Evolutionary conservation across 345 rosid genomes (phyloP), one percentile per base, ranked within the genome.

Genomic region (Salix koriyanagi): DNA sequence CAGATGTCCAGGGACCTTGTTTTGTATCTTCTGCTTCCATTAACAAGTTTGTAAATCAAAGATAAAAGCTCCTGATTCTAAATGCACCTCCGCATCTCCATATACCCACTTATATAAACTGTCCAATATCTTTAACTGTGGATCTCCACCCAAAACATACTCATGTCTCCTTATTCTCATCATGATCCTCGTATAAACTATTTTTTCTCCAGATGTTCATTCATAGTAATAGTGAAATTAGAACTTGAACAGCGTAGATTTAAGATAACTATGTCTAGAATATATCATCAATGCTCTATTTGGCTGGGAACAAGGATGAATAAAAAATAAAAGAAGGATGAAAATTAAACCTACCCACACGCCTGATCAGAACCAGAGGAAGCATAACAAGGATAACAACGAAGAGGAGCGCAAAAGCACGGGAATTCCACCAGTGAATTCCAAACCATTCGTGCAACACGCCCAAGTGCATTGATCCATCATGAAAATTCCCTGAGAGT

Each of bases 381-480:
- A 91, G 85, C 83, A 92, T 77, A 52, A 96, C 84, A 81, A 92
- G 81, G 64, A 86, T 67, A 10, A 87, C 71, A 56, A 86, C 73
- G 84, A 91, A 77, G 50, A 96, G 84, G 71, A 96, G 73, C 5
- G 91, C 84, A 56, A 91, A 83, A 65, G 84, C 86, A 8, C 98
- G 82, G 0, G 97, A 74, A 76, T 89, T 93, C 99, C 99, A 96
- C 98, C 97, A 91, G 23, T 87, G 89, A 75, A 69, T 25, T 26
- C 99, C 98, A 77, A 96, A 93, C 97, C 98, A 91, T 87, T 87
- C 89, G 76, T 90, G 97, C 85, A 96, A 74, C 28, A 93, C 89
- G 28, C 98, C 99, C 72, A 90, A 70, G 74, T 96, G 97, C 42
- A 85, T 76, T 4, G 86, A 65, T 66, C 90, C 93, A 14, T 77